These are phyloP conservation scores for Meyerozyma sp. DNA, from an alignment of 1,139 yeast species.

Conservation along the genomic window DNA sequence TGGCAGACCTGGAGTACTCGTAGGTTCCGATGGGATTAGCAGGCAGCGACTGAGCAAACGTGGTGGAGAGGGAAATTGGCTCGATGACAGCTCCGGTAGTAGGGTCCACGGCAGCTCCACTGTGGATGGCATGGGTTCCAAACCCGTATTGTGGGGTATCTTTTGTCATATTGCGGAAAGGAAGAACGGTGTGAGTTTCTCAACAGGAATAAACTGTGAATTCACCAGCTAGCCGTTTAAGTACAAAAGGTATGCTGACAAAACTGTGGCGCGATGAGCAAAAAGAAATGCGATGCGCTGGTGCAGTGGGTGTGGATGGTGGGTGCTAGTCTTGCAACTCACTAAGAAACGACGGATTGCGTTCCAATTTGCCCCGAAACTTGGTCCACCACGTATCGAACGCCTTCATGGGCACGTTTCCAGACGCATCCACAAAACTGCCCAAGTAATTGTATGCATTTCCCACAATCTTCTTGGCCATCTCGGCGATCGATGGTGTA, in stretches of 20 bases:
- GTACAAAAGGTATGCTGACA: neutral
- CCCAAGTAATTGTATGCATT: slow-evolving; percentile 89
- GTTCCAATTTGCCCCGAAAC: slow-evolving; percentile 65
- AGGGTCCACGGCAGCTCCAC: slow-evolving; percentile 71
- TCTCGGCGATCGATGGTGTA: slow-evolving; percentile 27
- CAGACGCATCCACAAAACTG: slow-evolving; percentile 72
- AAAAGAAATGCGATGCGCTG: neutral
- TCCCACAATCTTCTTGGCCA: slow-evolving; percentile 84
- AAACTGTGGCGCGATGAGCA: slow-evolving; percentile 1
- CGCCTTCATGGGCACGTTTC: slow-evolving; percentile 81
- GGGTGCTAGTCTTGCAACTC: slow-evolving; percentile 12
- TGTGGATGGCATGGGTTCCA: slow-evolving; percentile 81
- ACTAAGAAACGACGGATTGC: slow-evolving; percentile 80
- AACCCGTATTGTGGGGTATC: slow-evolving; percentile 34
- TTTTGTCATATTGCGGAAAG: neutral
- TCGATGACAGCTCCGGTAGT: slow-evolving; percentile 85
- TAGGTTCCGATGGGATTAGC: slow-evolving; percentile 72
- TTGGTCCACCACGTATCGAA: slow-evolving; percentile 97
- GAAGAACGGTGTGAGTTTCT: neutral
- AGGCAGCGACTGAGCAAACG: slow-evolving; percentile 78
- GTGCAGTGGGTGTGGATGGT: neutral
- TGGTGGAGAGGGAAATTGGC: slow-evolving; percentile 79
- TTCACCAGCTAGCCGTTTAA: slow-evolving; percentile 2
- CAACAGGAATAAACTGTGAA: neutral
- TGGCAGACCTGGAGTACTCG: slow-evolving; percentile 84